Evolutionary conservation across 2,329 filamentous ascomycete species (phyloP), one percentile per base, ranked within the genome.

Genomic region (Botrytis galanthina): DNA sequence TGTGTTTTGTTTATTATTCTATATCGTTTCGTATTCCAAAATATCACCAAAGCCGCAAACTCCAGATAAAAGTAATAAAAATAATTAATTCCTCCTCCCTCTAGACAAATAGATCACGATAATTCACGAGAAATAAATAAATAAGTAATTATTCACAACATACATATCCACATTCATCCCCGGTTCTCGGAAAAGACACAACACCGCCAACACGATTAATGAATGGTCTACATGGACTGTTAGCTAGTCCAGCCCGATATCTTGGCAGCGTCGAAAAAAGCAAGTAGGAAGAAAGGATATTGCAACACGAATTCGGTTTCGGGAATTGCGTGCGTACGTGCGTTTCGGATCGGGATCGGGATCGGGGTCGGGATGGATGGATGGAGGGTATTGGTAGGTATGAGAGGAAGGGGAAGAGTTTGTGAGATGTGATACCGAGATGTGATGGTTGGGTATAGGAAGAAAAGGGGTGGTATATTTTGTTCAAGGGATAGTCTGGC

Each of bases 361-460:
- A 42, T 16, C 20, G 46, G 29, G 32, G 44, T 67, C 37, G 68
- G 32, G 35, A 63, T 39, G 35, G 51, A 63, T 32, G 72, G 44
- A 22, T 59, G 39, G n/a, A n/a, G n/a, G 29, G 51, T 14, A 63
- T 32, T 68, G 44, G 22, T 63, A 46, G 37, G 44, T 14, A 14
- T 51, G 48, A 22, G 48, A 26, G 29, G 46, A 16, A n/a, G 14
- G n/a, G 6, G 37, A 5, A 16, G 26, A 37, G 14, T 63, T 63
- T 63, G 39, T 63, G 39, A 63, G 9, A 63, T 46, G n/a, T 66
- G 62, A 64, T 64, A 64, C 37, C 62, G 62, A 64, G 39, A 16
- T 46, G 39, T 20, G 20, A 46, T 46, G 62, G n/a, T n/a, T 54
- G 62, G 10, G n/a, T 8, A 12, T n/a, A 3, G 26, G 10, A 26